Conservation (phyloP, 345 rosid species). For the Citrus inodora region DNA sequence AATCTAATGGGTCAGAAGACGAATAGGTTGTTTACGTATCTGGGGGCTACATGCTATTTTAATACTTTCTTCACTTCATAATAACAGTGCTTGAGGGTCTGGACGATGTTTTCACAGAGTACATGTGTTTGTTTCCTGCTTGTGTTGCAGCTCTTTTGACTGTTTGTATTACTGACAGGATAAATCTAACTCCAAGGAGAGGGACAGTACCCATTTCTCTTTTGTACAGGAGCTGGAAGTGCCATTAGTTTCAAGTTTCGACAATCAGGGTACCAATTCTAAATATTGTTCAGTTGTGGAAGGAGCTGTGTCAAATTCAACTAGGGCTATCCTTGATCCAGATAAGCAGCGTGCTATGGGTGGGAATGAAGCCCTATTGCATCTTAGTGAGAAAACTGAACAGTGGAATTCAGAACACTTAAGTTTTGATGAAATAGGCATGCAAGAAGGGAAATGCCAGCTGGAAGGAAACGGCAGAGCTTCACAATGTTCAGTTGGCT, state of each 20-base stretch:
- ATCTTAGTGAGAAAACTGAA: conserved; percentile 20
- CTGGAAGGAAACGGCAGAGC: conserved; percentile 19
- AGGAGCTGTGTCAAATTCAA: conserved; percentile 33
- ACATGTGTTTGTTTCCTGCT: background rate
- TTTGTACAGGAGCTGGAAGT: conserved; percentile 13
- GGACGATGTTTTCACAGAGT: background rate
- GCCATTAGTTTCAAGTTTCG: conserved; percentile 20
- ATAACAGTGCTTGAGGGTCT: background rate
- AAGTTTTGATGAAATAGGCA: conserved; percentile 26
- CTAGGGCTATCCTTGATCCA: conserved; percentile 25
- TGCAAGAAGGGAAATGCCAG: conserved; percentile 22
- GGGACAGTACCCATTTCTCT: conserved; percentile 14
- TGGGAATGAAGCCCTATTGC: conserved; percentile 28
- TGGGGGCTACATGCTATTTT: background rate
- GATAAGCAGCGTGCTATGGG: conserved; percentile 20
- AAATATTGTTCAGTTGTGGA: conserved; percentile 33
- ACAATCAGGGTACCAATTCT: conserved; percentile 20
- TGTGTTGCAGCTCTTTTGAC: conserved; percentile 5
- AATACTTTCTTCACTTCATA: background rate
- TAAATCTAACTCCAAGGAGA: conserved; percentile 17
- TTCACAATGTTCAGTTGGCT: conserved; percentile 26
- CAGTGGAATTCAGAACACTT: conserved; percentile 25
- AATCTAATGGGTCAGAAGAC: background rate
- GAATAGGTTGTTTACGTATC: background rate
- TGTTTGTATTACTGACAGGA: conserved; percentile 30